Evolutionary conservation across 805 yeast species (phyloP), one percentile per base, ranked within the genome.

Genomic region (Saccharomycopsis guyanensis): DNA sequence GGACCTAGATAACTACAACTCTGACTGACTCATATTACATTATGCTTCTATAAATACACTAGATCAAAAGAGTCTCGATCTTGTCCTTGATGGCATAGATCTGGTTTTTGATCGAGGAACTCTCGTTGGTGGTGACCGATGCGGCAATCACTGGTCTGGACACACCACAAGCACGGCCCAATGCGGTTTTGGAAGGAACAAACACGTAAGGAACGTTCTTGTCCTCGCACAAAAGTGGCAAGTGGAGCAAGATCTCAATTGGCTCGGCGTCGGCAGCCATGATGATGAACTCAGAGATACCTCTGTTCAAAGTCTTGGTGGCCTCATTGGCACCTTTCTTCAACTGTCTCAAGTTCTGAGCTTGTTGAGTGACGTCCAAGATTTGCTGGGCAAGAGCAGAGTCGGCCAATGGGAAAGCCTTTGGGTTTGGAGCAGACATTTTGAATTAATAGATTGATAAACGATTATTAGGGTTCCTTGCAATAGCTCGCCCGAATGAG

Each of bases 191-290:
- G 59, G 97, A 88, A 58, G 99, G 97, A 57, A 93, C 97, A 59
- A 93, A 93, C 55, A 93, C 97, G 76, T 93, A 93, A 55, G 98
- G 97, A 57, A 93, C 98, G 76, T 93, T 93, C 79, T 93, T 93
- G 73, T 93, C 99, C 75, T 93, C 99, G 72, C 99, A 93, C 61
- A 93, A 76, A 61, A 93, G 78, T 43, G 99, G 99, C 68, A 93
- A 78, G 68, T 93, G 98, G 70, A 93, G 80, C 64, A 93, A 81
- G 69, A 93, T 91, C 75, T 93, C 99, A 65, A 93, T 89, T 61
- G 99, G 99, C 72, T 89, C 96, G 62, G 98, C 88, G 67, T 93
- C 99, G 60, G 98, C 99, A 57, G 99, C 98, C 97, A 93, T 87
- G 73, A 91, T 86, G 70, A 91, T 89, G 78, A 91, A 91, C 75